Evolutionary conservation across 148 eudicot species (phyloP), one percentile per base, ranked within the genome.

Genomic region (Salicornia ramosissima): DNA sequence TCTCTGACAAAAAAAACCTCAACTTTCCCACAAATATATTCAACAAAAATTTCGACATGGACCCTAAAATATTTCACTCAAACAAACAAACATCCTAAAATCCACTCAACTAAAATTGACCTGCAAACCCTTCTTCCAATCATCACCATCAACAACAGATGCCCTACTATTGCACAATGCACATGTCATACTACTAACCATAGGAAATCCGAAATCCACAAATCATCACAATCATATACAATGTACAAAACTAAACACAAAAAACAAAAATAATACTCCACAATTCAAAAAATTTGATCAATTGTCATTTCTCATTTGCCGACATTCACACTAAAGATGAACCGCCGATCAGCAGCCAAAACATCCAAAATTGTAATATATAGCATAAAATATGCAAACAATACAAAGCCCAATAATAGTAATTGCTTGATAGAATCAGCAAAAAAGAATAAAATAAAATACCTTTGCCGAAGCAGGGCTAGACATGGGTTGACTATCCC

Each of bases 381-480:
- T 2, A 60, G 25, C 43, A 31, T 31, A 13, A 22, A 18, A 29
- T 64, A 28, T 40, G 14, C 36, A 15, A 43, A 46, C 12, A 64
- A 8, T 19, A 10, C 10, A 31, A 30, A 46, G 36, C n/a, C 30
- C 33, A 19, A 62, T 3, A 21, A 68, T 11, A 13, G 16, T 55
- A 33, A 67, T 12, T n/a, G n/a, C 58, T 30, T 56, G 10, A 51
- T 31, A 31, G 4, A 8, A 51, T 34, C 43, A 50, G 40, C 1
- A 50, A 1, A 21, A 33, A 40, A 54, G 16, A 11, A 18, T 22
- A 65, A 25, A 47, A 24, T 18, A 26, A 3, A 3, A 40, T 74
- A 84, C 90, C 92, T 86, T 80, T 30, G 73, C 39, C 15, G 80
- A 58, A 21, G 70, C 76, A 52, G 88, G 87, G 73, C 76, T 81